Percentiles rank a stretch among this genome's conserved stretches.
These are phyloP conservation scores for Aspergillus heteromorphus DNA, from an alignment of 495 filamentous ascomycete genomes.

Conservation along the genomic window DNA sequence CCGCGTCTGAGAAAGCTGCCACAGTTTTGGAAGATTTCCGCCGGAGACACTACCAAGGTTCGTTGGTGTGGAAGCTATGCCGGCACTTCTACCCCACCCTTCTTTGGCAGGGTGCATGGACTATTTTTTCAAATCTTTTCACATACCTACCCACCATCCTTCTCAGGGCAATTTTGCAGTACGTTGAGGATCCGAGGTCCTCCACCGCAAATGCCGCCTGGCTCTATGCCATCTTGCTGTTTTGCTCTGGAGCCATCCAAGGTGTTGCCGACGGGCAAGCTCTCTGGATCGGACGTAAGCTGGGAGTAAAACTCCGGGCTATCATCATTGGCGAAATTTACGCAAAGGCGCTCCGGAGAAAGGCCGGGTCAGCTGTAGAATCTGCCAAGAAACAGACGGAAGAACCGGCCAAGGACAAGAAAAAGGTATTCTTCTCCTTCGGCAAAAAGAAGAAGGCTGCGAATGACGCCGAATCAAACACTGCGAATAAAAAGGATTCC, in stretches of 20 bases:
- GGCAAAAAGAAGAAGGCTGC: slow-evolving; percentile 54
- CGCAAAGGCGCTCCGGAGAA: slow-evolving; percentile 89
- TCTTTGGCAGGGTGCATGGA: slow-evolving; percentile 73
- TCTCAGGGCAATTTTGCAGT: slow-evolving; percentile 84
- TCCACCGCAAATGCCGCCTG: slow-evolving; percentile 87
- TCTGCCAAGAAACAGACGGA: slow-evolving; percentile 38
- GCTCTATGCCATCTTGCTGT: slow-evolving; percentile 90
- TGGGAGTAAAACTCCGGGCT: slow-evolving; percentile 86
- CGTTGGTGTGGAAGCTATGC: slow-evolving; percentile 72
- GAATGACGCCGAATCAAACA: slow-evolving; percentile 28
- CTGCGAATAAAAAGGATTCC: slow-evolving; percentile 31
- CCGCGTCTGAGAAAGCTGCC: slow-evolving; percentile 81
- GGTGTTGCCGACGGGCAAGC: slow-evolving; percentile 80
- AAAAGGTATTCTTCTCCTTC: slow-evolving; percentile 52
- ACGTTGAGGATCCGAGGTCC: slow-evolving; percentile 75
- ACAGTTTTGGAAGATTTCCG: slow-evolving; percentile 74
- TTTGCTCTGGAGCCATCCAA: slow-evolving; percentile 69
- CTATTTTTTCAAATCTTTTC: slow-evolving; percentile 68
- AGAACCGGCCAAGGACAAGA: slow-evolving; percentile 30
- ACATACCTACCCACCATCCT: slow-evolving; percentile 90
- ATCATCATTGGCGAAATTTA: slow-evolving; percentile 98
- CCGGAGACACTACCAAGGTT: slow-evolving; percentile 77
- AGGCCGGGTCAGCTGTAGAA: slow-evolving; percentile 70
- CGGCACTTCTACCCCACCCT: slow-evolving; percentile 78
- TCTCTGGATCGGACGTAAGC: slow-evolving; percentile 89